Evolutionary conservation across 202 grass and related monocot species (phyloP).

Genomic region (Zizania palustris): DNA sequence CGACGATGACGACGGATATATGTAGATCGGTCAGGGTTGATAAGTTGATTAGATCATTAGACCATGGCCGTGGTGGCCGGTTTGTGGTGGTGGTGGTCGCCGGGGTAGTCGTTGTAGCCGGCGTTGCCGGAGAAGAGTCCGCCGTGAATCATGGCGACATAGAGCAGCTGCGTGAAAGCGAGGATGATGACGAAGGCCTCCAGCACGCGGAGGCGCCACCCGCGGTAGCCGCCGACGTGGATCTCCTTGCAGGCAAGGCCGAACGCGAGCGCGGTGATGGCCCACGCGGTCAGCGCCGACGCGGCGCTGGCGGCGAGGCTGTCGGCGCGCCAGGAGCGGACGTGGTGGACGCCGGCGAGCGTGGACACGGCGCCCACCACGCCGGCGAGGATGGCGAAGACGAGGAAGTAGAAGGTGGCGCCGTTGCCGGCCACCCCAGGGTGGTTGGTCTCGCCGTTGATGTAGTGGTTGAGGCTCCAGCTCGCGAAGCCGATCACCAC

Average conservation of each 20-base stretch:
- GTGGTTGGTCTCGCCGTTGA: conserved; percentile 62
- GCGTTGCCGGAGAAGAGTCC: conserved; percentile 52
- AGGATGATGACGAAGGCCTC: conserved; percentile 70
- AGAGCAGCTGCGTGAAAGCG: conserved; percentile 63
- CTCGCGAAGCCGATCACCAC: conserved; percentile 73
- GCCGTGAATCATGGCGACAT: conserved; percentile 54
- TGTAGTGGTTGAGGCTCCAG: conserved; percentile 76
- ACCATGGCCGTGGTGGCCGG: background rate
- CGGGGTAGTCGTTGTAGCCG: conserved; percentile 47
- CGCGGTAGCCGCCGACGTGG: background rate
- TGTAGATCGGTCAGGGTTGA: too few relatives aligned
- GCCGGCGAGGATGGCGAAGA: conserved; percentile 65
- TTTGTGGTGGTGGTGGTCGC: background rate
- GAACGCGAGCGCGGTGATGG: background rate
- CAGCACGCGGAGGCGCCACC: conserved; percentile 36
- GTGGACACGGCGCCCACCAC: conserved; percentile 72
- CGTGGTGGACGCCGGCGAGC: conserved; percentile 2
- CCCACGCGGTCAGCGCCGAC: background rate
- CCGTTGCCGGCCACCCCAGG: conserved; percentile 27
- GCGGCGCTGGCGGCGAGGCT: background rate
- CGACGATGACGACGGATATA: background rate
- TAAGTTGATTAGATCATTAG: too few relatives aligned
- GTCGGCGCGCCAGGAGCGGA: background rate
- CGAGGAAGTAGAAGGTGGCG: conserved; percentile 19
- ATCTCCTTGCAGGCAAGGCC: background rate